Base-by-base conservation (phyloP, 2,329 filamentous ascomycete genomes). In the Scedosporium apiospermum region DNA sequence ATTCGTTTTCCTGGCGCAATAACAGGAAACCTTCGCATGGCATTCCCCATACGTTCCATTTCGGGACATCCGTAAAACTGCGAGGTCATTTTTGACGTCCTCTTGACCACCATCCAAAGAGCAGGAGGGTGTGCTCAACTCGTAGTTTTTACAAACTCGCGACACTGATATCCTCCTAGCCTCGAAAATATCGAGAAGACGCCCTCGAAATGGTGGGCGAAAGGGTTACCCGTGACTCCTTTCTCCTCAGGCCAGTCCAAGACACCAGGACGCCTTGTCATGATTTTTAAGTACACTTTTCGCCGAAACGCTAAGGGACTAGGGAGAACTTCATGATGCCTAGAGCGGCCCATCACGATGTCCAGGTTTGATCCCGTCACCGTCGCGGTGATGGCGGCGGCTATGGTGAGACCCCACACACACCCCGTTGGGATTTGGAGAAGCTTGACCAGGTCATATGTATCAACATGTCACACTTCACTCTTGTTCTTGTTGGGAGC, bases 401-500 rank as follows among this genome's bases (percentile, higher is more conserved):
- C 27, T 26, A 23, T 23, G 23, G 23, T 18, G 51, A 55, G 49
- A 51, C 27, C 44, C 60, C 60, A 61, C 60, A 38, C 60, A 61
- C 46, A 57, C 60, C 49, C 7, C 7, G 16, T 21, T 38, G 30
- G 6, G 10, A 38, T 14, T 38, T 38, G 34, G 34, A 38, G 34
- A 38, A 38, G 34, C 49, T 61, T 38, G 49, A 61, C 46, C 16
- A 44, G 60, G 60, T 57, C 60, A 61, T 42, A 16, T 44, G 49
- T 61, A 55, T 42, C 60, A 10, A 42, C 27, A 57, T 57, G 60
- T 61, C 46, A 41, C 60, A 61, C 60, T 12, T 57, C 34, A 59
- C 30, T 49, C 44, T 44, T 6, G 16, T 9, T 27, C 12, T 26
- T 27, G 27, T n/a, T 34, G 12, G 23, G 16, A 53, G 42, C n/a